phyloP scores from a whole-genome alignment of 2,329 filamentous ascomycete genomes.

The Lizonia empirigonia region DNA sequence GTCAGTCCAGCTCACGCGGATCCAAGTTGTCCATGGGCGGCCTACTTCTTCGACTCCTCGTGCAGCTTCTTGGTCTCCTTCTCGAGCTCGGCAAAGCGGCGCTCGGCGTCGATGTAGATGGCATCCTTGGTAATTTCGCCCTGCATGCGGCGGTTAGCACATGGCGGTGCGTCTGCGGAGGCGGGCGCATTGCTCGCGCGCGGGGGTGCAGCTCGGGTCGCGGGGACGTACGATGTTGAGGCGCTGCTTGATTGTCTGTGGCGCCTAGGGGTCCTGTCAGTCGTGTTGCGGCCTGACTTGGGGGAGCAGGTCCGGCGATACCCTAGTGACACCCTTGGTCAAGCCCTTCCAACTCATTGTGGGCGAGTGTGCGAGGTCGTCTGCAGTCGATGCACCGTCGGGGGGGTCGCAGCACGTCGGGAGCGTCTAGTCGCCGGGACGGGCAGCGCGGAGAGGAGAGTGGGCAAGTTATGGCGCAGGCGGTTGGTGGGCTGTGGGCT shows the following conservation, averaged over 20 bases:
- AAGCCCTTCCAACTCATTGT: slow-evolving; percentile 97
- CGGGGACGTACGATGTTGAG: slow-evolving; percentile 74
- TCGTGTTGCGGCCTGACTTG: slow-evolving; percentile 18
- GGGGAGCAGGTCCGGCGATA: slow-evolving; percentile 53
- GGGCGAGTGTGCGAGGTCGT: slow-evolving; percentile 8
- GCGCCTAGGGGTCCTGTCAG: slow-evolving; percentile 62
- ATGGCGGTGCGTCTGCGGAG: slow-evolving; percentile 23
- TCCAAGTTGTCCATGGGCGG: background rate
- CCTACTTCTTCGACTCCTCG: slow-evolving; percentile 86
- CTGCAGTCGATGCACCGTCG: slow-evolving; percentile 12
- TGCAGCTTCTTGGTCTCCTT: slow-evolving; percentile 95
- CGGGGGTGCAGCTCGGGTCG: background rate
- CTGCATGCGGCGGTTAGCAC: slow-evolving; percentile 41
- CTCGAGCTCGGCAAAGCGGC: slow-evolving; percentile 92
- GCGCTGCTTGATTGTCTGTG: slow-evolving; percentile 86
- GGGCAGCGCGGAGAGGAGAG: slow-evolving; percentile 11
- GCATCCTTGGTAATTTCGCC: slow-evolving; percentile 95
- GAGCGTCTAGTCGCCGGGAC: slow-evolving; percentile 5
- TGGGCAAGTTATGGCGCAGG: slow-evolving; percentile 11
- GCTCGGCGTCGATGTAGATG: slow-evolving; percentile 92
- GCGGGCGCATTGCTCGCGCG: slow-evolving; percentile 20
- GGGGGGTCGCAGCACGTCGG: slow-evolving; percentile 3
- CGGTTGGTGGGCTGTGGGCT: slow-evolving; percentile 2
- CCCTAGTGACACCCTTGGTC: slow-evolving; percentile 84
- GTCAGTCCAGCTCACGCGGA: slow-evolving; percentile 26